Conservation (phyloP, 2,329 filamentous ascomycete species). For the Epichloe hybrida region DNA sequence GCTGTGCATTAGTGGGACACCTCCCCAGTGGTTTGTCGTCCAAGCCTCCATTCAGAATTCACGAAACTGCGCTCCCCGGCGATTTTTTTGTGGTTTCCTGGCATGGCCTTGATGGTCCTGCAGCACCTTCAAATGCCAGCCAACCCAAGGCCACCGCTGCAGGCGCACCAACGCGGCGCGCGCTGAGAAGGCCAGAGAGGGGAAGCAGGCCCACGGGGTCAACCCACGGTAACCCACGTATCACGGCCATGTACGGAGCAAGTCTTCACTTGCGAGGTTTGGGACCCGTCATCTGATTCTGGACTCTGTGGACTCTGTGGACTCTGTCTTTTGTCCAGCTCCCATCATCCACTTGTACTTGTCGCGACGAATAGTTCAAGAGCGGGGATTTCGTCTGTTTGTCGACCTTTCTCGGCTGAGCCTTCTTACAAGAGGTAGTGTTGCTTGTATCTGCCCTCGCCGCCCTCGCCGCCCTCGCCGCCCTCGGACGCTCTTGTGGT, state of each 20-base stretch:
- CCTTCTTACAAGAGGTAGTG: conserved; percentile 6
- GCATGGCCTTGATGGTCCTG: conserved; percentile 1
- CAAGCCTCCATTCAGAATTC: not conserved
- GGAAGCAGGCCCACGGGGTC: conserved; percentile 3
- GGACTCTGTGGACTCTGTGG: not conserved
- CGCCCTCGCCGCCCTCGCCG: not conserved
- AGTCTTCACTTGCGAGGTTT: not conserved
- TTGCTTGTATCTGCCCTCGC: not conserved
- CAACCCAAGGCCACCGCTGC: conserved; percentile 4
- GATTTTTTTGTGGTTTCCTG: too few relatives aligned
- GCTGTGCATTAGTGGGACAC: not conserved
- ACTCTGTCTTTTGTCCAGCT: not conserved
- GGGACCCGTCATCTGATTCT: not conserved
- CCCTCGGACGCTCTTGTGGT: not conserved
- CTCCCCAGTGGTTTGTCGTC: not conserved
- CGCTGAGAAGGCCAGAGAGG: conserved; percentile 4
- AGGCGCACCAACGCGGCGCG: conserved; percentile 4
- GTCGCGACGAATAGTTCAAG: not conserved
- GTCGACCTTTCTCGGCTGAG: conserved; percentile 1
- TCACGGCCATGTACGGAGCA: not conserved
- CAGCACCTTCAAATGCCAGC: conserved; percentile 6
- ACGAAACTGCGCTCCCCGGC: too few relatives aligned
- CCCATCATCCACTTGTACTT: not conserved
- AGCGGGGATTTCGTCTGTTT: not conserved
- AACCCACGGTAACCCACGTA: conserved; percentile 4